Base-by-base conservation (phyloP, 768 basidiomycete genomes). In the Tricholoma matsutake region DNA sequence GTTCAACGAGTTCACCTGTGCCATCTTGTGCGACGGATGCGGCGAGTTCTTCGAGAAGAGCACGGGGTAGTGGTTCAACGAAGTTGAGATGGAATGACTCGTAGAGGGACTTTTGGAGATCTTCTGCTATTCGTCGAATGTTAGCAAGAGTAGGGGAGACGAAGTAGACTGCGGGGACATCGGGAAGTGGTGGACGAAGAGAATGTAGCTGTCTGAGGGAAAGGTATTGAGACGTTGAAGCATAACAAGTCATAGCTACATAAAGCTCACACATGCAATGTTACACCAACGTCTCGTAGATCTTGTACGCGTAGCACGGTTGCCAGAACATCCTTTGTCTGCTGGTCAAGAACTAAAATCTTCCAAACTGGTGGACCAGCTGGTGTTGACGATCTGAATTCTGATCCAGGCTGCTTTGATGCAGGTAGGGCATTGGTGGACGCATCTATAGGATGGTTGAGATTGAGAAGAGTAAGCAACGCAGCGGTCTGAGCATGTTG, bases 111-210 rank as follows among this genome's bases (percentile, higher is more conserved):
- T 94, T 92, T 72, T 88, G 86, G 37, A 98, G 83, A 75, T 99
- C 97, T 72, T 96, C 89, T 14, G 94, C 90, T 81, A 99, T 96
- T 62, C 96, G 84, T 61, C 83, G 81, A 66, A 98, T 83, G 71
- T 98, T 99, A 57, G 79, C 76, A 11, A 92, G 78, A 1, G 94
- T 96, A 0, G 97, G 96, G 0, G 94, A 84, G 55, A 98, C 91
- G 71, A 99, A 97, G 78, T 99, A 99, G 31, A 98, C 84, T 1
- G 97, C 95, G 16, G 97, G 97, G 1, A 99, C 97, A 72, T 99
- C 97, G 10, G 92, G 85, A 41, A 99, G 78, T 4, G 94, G 84
- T 28, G 97, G 97, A 60, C 97, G 84, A 35, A 85, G 76, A 0
- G 94, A 87, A 71, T 98, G 95, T 5, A 98, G 76, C 79, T 98